Percentiles rank a stretch among this genome's conserved stretches.
phyloP scores from a whole-genome alignment of 768 basidiomycete genomes.

The Hysterangium stoloniferum region DNA sequence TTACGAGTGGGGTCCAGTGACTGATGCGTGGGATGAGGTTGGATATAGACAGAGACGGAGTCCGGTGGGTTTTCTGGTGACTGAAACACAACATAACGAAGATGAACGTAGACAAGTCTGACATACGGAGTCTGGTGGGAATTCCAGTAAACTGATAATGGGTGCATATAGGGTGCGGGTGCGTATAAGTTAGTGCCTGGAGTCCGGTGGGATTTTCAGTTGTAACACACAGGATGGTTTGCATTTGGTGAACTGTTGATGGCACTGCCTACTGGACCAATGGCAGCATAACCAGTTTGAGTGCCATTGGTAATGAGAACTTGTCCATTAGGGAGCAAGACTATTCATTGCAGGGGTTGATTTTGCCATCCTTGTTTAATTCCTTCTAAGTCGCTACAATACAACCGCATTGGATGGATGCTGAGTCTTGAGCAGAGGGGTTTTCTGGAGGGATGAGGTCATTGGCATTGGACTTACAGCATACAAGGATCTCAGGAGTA shows the following conservation, averaged over 20 bases:
- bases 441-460: constrained; percentile 14
- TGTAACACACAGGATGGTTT: constrained; percentile 22
- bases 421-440: constrained; percentile 21
- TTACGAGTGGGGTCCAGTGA: no score
- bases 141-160: no score
- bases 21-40: no score
- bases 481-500: constrained; percentile 23
- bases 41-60: no score
- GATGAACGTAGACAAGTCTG: no score
- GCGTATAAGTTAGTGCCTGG: no score
- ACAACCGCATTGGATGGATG: constrained; percentile 29
- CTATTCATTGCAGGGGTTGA: constrained; percentile 27
- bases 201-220: no score
- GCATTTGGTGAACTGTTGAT: constrained; percentile 47
- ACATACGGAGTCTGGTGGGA: no score
- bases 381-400: constrained; percentile 25
- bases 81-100: no score
- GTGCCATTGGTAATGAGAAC: constrained; percentile 35
- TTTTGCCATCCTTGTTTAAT: constrained; percentile 26
- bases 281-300: constrained; percentile 32
- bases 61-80: no score
- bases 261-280: constrained; percentile 50
- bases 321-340: constrained; percentile 29
- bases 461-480: constrained; percentile 22
- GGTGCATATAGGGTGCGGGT: no score